Evolutionary conservation across 1,139 yeast genomes (phyloP).

Genomic region (Saccharomycopsis phalli): DNA sequence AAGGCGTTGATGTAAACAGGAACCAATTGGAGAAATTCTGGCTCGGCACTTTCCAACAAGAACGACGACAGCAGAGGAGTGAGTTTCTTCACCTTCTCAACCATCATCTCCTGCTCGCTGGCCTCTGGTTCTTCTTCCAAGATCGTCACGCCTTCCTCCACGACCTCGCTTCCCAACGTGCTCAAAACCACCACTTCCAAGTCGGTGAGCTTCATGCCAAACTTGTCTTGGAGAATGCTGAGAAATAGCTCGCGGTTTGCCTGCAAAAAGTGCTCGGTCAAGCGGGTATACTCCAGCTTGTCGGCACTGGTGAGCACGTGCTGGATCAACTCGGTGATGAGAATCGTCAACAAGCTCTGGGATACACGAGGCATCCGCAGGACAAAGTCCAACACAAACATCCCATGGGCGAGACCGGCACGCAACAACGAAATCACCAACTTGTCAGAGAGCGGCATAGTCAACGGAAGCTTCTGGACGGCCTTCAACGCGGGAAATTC

Average conservation of each 20-base stretch:
- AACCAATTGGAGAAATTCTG: slow-evolving; percentile 37
- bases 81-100: slow-evolving; percentile 25
- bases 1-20: slow-evolving; percentile 36
- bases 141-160: slow-evolving; percentile 2
- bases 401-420: neutral
- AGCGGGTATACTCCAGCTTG: neutral
- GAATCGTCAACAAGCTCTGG: neutral
- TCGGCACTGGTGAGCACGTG: neutral
- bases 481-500: slow-evolving; percentile 20
- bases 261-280: neutral
- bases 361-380: neutral
- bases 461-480: neutral
- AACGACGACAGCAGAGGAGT: slow-evolving; percentile 32
- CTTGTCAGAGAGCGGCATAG: no score
- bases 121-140: slow-evolving; percentile 1
- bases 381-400: neutral
- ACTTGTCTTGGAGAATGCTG: slow-evolving; percentile 3
- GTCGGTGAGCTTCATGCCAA: slow-evolving; percentile 31
- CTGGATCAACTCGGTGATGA: neutral
- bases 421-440: no score
- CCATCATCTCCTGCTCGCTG: slow-evolving; percentile 15
- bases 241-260: slow-evolving; percentile 4
- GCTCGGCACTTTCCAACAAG: slow-evolving; percentile 31
- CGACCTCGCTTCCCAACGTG: slow-evolving; percentile 33
- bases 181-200: slow-evolving; percentile 65